Evolutionary conservation across 805 yeast species (phyloP).

Genomic region (Candida manassasensis): DNA sequence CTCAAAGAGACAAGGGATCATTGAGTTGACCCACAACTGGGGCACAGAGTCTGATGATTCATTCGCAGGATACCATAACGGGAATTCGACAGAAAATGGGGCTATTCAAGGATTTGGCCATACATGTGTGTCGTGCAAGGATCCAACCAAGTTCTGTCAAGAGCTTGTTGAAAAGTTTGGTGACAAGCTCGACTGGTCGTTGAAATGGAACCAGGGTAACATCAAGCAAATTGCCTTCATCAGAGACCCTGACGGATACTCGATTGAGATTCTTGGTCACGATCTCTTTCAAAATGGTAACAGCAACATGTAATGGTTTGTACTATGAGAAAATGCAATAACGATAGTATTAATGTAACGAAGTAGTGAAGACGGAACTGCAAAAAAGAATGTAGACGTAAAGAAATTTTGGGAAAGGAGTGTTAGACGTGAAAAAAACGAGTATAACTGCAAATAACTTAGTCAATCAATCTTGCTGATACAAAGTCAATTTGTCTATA

Average conservation of each 20-base stretch:
- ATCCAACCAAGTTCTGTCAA: constrained; percentile 54
- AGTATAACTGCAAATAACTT: no score
- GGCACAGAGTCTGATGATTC: constrained; percentile 82
- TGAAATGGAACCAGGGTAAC: constrained; percentile 51
- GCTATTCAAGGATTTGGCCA: constrained; percentile 84
- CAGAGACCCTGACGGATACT: constrained; percentile 88
- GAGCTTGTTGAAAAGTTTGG: constrained; percentile 45
- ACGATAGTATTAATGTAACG: no score
- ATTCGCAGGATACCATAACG: constrained; percentile 74
- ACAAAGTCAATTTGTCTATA: no score
- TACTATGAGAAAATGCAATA: no score
- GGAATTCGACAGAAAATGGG: constrained; percentile 53
- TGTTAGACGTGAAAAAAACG: no score
- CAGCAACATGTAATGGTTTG: no score
- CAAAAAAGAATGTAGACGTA: no score
- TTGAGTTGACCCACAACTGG: constrained; percentile 93
- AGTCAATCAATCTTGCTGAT: no score
- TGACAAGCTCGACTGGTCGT: constrained; percentile 48
- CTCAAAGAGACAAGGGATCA: constrained; percentile 55
- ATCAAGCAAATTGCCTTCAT: constrained; percentile 65
- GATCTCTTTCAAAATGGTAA: constrained; percentile 14
- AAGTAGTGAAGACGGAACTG: no score
- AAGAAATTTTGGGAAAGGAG: no score
- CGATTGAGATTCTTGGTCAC: constrained; percentile 64
- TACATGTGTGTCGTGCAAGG: constrained; percentile 64